These are phyloP conservation scores for Ceratocystis harringtonii DNA, from an alignment of 2,329 filamentous ascomycete species.

Conservation along the genomic window DNA sequence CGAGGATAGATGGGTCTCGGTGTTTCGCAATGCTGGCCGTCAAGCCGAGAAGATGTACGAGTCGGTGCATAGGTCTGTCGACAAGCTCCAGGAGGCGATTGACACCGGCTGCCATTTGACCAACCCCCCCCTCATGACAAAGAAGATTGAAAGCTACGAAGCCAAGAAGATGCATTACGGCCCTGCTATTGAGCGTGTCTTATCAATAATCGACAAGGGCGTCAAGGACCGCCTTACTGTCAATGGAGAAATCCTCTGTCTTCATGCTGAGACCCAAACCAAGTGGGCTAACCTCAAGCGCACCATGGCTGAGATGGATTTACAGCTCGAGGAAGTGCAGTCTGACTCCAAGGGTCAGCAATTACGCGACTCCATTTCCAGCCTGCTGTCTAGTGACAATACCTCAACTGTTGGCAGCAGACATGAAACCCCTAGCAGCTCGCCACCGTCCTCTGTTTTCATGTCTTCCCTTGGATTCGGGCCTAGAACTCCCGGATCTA, in stretches of 20 bases:
- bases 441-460: conserved; percentile 45
- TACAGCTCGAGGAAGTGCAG: conserved; percentile 57
- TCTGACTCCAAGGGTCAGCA: conserved; percentile 51
- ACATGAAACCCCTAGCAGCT: conserved; percentile 55
- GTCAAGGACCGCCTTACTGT: conserved; percentile 89
- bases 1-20: conserved; percentile 89
- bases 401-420: conserved; percentile 51
- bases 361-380: conserved; percentile 82
- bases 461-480: conserved; percentile 41
- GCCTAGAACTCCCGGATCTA: conserved; percentile 31
- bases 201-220: conserved; percentile 90
- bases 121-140: conserved; percentile 53
- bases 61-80: conserved; percentile 75
- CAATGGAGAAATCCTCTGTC: conserved; percentile 81
- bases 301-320: conserved; percentile 64
- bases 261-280: conserved; percentile 74
- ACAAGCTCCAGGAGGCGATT: conserved; percentile 65
- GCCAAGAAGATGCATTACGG: conserved; percentile 91
- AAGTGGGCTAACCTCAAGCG: conserved; percentile 64
- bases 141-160: conserved; percentile 86
- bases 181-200: conserved; percentile 77
- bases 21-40: conserved; percentile 81
- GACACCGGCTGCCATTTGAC: conserved; percentile 60
- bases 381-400: conserved; percentile 62
- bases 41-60: conserved; percentile 96